A percentile compares a stretch with the other conserved stretches of the same genome.
These are phyloP conservation scores for Phoma sp. DNA, from an alignment of 2,329 filamentous ascomycete genomes.

Conservation along the genomic window DNA sequence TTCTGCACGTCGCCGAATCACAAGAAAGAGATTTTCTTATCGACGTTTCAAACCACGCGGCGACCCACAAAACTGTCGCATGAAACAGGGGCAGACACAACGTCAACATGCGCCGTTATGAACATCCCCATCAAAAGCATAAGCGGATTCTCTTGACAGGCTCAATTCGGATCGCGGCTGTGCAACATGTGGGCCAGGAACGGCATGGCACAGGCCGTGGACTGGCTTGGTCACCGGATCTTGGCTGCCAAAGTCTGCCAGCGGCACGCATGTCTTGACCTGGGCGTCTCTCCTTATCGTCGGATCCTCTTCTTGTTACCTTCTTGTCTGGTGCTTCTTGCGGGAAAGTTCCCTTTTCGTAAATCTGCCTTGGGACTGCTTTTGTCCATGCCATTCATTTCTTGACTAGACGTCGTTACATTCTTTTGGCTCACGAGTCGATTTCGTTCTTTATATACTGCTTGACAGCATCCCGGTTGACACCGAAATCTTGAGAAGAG, in stretches of 20 bases:
- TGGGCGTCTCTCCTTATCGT: background rate
- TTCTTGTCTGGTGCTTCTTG: constrained; percentile 4
- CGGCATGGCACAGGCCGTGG: constrained; percentile 7
- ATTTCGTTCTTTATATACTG: constrained; percentile 1
- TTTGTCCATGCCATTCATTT: constrained; percentile 13
- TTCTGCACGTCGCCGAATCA: constrained; percentile 17
- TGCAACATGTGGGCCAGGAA: constrained; percentile 14
- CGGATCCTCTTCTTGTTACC: background rate
- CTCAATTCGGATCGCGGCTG: constrained; percentile 3
- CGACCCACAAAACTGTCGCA: constrained; percentile 10
- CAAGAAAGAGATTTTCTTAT: constrained; percentile 15
- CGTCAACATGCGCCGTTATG: constrained; percentile 3
- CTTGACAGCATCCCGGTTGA: background rate
- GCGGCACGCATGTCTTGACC: background rate
- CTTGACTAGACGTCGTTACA: constrained; percentile 6
- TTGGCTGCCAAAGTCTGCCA: constrained; percentile 1
- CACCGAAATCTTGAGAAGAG: background rate
- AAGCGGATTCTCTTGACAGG: background rate
- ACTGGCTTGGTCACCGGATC: background rate
- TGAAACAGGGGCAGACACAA: constrained; percentile 16
- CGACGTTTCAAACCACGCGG: constrained; percentile 10
- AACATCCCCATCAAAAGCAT: constrained; percentile 3
- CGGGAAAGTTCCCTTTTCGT: background rate
- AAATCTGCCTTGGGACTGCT: background rate
- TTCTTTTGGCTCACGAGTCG: constrained; percentile 10